Conservation (phyloP, 768 basidiomycete species). For the Leccinum disarticulatum region DNA sequence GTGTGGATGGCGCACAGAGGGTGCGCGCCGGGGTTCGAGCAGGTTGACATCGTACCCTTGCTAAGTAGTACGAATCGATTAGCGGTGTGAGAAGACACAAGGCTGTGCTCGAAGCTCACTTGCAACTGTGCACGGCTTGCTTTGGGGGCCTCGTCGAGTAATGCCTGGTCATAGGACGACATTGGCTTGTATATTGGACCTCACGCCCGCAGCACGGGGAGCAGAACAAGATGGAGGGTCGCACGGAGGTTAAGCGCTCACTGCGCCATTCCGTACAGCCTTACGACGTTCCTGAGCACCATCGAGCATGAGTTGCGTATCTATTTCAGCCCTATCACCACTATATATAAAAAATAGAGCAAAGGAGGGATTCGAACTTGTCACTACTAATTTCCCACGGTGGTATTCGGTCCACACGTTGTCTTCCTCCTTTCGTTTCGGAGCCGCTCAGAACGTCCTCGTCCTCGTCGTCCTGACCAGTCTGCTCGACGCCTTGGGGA, state of each 20-base stretch:
- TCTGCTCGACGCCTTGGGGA: constrained; percentile 2
- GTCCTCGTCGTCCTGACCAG: neutral
- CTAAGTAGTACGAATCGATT: constrained; percentile 26
- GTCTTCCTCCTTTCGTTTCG: constrained; percentile 2
- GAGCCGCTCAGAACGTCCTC: neutral
- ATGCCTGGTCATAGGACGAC: constrained; percentile 40
- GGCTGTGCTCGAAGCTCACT: constrained; percentile 34
- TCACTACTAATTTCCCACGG: constrained; percentile 17
- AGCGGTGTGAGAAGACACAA: neutral
- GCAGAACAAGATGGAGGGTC: constrained; percentile 1
- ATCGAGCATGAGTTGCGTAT: neutral
- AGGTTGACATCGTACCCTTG: constrained; percentile 56
- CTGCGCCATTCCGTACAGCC: constrained; percentile 26
- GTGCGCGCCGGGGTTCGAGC: constrained; percentile 31
- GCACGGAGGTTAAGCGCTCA: constrained; percentile 22
- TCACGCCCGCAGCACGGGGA: neutral
- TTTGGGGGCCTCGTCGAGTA: constrained; percentile 40
- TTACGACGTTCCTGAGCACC: constrained; percentile 21
- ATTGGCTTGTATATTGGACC: constrained; percentile 9
- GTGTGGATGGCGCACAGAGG: constrained; percentile 18
- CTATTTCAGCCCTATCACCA: too few relatives aligned
- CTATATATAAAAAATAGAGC: neutral
- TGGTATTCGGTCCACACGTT: neutral
- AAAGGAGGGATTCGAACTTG: neutral
- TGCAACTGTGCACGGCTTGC: constrained; percentile 45